phyloP scores from a whole-genome alignment of 495 filamentous ascomycete genomes.

The Endocarpon pusillum region DNA sequence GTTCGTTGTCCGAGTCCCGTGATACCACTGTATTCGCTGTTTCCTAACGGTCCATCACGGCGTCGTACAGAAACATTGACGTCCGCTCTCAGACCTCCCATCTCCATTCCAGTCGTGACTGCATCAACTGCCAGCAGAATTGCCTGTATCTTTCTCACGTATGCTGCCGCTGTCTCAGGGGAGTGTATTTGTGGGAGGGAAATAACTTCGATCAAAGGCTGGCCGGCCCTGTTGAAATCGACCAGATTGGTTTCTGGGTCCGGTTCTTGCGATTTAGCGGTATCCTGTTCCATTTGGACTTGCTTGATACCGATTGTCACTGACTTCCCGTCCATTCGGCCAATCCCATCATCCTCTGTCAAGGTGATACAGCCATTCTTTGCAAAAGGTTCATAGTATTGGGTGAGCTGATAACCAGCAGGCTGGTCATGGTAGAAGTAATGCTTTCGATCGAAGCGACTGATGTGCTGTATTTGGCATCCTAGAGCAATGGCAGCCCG shows the following conservation, averaged over 20 bases:
- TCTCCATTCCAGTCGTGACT: slow-evolving; percentile 78
- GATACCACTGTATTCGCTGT: slow-evolving; percentile 34
- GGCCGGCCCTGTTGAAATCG: slow-evolving; percentile 85
- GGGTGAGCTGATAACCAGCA: slow-evolving; percentile 90
- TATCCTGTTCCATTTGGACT: slow-evolving; percentile 94
- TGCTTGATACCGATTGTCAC: slow-evolving; percentile 71
- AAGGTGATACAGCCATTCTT: slow-evolving; percentile 54
- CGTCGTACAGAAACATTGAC: slow-evolving; percentile 82
- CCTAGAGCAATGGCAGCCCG: slow-evolving; percentile 73
- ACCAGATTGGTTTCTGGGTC: slow-evolving; percentile 56
- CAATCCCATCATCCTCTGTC: slow-evolving; percentile 61
- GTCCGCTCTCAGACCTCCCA: slow-evolving; percentile 79
- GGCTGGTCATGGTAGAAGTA: slow-evolving; percentile 99
- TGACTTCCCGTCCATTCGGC: slow-evolving; percentile 44
- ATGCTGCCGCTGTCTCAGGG: slow-evolving; percentile 68
- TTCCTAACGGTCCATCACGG: slow-evolving; percentile 25
- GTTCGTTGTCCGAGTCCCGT: slow-evolving; percentile 63
- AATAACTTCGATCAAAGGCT: slow-evolving; percentile 90
- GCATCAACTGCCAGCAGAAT: slow-evolving; percentile 67
- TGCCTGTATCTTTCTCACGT: slow-evolving; percentile 76
- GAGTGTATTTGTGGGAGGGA: slow-evolving; percentile 73
- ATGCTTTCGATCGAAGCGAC: slow-evolving; percentile 87
- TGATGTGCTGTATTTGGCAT: slow-evolving; percentile 57
- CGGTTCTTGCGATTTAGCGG: slow-evolving; percentile 77
- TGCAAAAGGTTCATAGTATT: slow-evolving; percentile 85